phyloP scores from a whole-genome alignment of 108 stramenopile genomes.

The Nitzschia sp. region DNA sequence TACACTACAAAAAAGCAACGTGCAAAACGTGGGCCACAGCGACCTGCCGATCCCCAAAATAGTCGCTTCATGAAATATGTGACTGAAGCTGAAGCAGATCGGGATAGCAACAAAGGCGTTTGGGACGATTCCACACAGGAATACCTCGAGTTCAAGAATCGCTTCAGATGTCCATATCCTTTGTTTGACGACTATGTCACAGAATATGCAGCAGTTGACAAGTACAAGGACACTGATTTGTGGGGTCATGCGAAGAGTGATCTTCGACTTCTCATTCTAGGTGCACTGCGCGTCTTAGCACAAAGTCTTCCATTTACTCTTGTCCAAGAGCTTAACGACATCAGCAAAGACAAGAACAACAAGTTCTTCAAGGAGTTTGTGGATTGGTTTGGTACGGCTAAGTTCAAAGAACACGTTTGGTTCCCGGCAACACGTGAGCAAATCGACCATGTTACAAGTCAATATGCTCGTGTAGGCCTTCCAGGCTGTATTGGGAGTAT shows the following conservation, averaged over 20 bases:
- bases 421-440: neutral
- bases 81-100: neutral
- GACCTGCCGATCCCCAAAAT: too few species aligned
- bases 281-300: neutral
- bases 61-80: too few species aligned
- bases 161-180: neutral
- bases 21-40: too few species aligned
- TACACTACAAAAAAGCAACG: too few species aligned
- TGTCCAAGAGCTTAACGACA: neutral
- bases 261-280: neutral
- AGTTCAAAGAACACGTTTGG: neutral
- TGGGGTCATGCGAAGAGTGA: neutral
- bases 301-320: neutral
- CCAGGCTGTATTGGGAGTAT: slow-evolving; percentile 40
- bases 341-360: neutral
- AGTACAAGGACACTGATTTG: neutral
- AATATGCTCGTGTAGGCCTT: slow-evolving; percentile 13
- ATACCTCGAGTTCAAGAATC: neutral
- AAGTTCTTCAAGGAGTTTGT: neutral
- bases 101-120: neutral
- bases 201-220: neutral
- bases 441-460: neutral
- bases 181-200: neutral
- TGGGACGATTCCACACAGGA: neutral
- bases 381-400: neutral